Conservation (phyloP, 257 asterid genomes). For the Nicotiana otophora region DNA sequence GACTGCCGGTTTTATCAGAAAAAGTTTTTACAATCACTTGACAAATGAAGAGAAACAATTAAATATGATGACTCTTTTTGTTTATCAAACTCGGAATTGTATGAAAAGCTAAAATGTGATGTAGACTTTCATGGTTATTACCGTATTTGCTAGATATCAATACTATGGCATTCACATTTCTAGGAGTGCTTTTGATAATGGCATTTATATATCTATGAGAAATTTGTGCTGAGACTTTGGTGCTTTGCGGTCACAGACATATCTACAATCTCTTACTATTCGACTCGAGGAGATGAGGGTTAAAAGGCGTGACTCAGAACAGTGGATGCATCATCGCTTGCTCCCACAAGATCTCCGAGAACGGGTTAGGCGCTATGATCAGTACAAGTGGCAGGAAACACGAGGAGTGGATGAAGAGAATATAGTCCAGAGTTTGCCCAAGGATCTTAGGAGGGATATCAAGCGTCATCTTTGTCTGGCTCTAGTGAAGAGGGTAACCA, state of each 20-base stretch:
- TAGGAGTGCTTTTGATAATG: neutral
- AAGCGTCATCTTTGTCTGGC: slow-evolving; percentile 98
- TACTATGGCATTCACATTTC: neutral
- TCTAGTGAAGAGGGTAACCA: slow-evolving; percentile 82
- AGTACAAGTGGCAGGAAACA: slow-evolving; percentile 96
- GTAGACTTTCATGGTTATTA: neutral
- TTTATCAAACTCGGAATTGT: neutral
- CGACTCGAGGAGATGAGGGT: slow-evolving; percentile 99
- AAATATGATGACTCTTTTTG: neutral
- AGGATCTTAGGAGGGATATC: slow-evolving; percentile 95
- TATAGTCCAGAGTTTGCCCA: slow-evolving; percentile 85
- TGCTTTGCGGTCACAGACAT: slow-evolving; percentile 54
- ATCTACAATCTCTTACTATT: slow-evolving; percentile 93
- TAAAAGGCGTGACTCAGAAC: slow-evolving; percentile 97
- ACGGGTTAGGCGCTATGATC: slow-evolving; percentile 93
- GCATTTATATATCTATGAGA: neutral
- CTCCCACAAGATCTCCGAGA: slow-evolving; percentile 90
- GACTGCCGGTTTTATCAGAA: neutral
- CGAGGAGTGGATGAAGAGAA: slow-evolving; percentile 96
- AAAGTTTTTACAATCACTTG: neutral
- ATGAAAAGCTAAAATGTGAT: neutral
- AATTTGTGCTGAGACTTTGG: neutral
- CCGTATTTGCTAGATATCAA: neutral
- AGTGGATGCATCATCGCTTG: slow-evolving; percentile 99
- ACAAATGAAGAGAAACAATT: neutral